phyloP scores from a whole-genome alignment of 768 basidiomycete genomes.

The Cystoderma amianthinum region DNA sequence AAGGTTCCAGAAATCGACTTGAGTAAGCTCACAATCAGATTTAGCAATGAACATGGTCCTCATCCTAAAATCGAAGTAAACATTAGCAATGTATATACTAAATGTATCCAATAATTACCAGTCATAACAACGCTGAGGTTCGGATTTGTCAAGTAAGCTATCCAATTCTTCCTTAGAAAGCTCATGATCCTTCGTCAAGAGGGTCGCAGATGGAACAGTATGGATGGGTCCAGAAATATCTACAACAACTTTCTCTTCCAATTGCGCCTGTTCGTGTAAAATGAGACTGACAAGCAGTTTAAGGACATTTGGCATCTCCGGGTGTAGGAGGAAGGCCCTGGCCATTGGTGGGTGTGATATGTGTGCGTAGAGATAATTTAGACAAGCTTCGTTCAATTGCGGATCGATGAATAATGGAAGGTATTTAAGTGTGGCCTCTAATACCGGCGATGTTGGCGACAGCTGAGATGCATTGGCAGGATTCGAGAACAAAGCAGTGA shows the following conservation, averaged over 20 bases:
- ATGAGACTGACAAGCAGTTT: constrained; percentile 63
- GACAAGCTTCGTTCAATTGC: constrained; percentile 57
- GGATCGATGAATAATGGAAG: constrained; percentile 70
- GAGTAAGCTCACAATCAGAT: constrained; percentile 76
- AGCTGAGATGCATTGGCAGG: constrained; percentile 52
- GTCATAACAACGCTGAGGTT: constrained; percentile 78
- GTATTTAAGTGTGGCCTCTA: constrained; percentile 60
- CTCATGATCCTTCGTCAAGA: constrained; percentile 51
- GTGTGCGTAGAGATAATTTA: constrained; percentile 73
- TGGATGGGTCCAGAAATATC: constrained; percentile 57
- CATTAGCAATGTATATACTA: background rate
- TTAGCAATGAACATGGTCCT: constrained; percentile 77
- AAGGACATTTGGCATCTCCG: constrained; percentile 63
- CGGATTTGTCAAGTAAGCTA: constrained; percentile 44
- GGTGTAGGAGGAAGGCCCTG: constrained; percentile 68
- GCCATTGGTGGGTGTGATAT: constrained; percentile 70
- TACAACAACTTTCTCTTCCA: constrained; percentile 56
- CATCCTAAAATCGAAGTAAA: constrained; percentile 60
- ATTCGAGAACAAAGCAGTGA: constrained; percentile 58
- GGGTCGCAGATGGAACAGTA: constrained; percentile 47
- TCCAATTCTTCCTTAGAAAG: constrained; percentile 68
- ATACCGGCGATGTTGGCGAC: constrained; percentile 46
- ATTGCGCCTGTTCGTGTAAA: constrained; percentile 51
- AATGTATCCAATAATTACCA: constrained; percentile 43
- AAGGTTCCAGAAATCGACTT: constrained; percentile 93